These are phyloP conservation scores for Sphaerostilbella broomeana DNA, from an alignment of 2,329 filamentous ascomycete species.

Conservation along the genomic window DNA sequence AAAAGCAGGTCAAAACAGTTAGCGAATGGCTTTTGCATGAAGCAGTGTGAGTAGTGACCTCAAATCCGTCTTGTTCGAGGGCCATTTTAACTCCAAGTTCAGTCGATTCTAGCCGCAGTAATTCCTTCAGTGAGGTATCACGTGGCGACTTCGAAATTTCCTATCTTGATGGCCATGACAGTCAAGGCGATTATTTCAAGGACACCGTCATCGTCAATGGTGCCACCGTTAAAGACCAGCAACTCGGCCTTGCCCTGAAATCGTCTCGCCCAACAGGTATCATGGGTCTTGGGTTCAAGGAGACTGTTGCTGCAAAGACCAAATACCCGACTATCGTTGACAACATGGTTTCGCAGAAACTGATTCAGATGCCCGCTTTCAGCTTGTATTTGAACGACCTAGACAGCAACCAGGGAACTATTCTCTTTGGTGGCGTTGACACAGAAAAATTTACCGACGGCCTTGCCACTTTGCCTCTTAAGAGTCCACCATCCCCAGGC, in stretches of 20 bases:
- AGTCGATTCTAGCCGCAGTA: slow-evolving; percentile 40
- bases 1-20: slow-evolving; percentile 29
- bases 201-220: slow-evolving; percentile 49
- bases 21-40: slow-evolving; percentile 28
- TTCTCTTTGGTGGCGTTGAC: slow-evolving; percentile 76
- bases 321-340: slow-evolving; percentile 56
- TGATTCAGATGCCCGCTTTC: slow-evolving; percentile 59
- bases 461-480: slow-evolving; percentile 38
- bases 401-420: slow-evolving; percentile 55
- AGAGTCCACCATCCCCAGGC: slow-evolving; percentile 35
- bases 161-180: slow-evolving; percentile 53
- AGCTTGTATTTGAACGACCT: slow-evolving; percentile 66
- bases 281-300: slow-evolving; percentile 52
- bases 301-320: slow-evolving; percentile 38
- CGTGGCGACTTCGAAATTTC: slow-evolving; percentile 48
- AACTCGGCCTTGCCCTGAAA: slow-evolving; percentile 48
- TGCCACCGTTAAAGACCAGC: slow-evolving; percentile 39
- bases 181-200: slow-evolving; percentile 50
- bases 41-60: slow-evolving; percentile 10
- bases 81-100: too few relatives aligned
- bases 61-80: too few relatives aligned
- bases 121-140: slow-evolving; percentile 40
- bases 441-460: slow-evolving; percentile 62
- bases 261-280: slow-evolving; percentile 48
- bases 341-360: slow-evolving; percentile 53